Evolutionary conservation across 169 alveolate species (phyloP), one percentile per base, ranked within the genome.

Genomic region (Theileria luwenshuni): DNA sequence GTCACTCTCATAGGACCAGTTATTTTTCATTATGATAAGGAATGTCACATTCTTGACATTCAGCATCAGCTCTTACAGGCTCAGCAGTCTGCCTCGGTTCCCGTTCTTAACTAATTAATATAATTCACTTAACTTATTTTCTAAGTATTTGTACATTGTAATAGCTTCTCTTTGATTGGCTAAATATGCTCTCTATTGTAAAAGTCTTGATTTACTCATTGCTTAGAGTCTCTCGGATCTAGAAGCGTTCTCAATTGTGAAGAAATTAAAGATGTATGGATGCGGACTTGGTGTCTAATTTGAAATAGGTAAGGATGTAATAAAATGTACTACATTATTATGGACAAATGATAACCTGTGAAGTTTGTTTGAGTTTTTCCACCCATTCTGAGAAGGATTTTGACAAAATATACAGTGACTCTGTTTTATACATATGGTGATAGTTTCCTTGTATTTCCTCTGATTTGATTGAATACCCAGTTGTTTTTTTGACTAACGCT

Each of bases 11-110:
- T 88, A 27, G 90, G 91, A n/a, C 93, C 93, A 12, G 90, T 88
- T 42, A 83, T 86, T 33, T 88, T 88, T 70, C 93, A 88, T 64
- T 88, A 88, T 75, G 93, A 88, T 69, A 83, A 84, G 75, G 93
- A 88, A 56, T 88, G 93, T 38, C 93, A 88, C 47, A 61, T 88
- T 15, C 85, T 88, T 43, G 93, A 88, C 51, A 84, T 88, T 88
- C 93, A 88, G 42, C 91, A 86, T 7, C 93, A 88, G 74, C 59
- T 88, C 35, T 61, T 88, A 42, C 93, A 88, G 62, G 91, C 93
- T 2, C 93, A 88, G 49, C 93, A 88, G 60, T 88, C 91, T 28
- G 91, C 91, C n/a, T 76, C 75, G 23, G 91, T 76, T 10, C 93
- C 93, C 10, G 67, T 84, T 41, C 83, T 88, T 51, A 88, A 88